Percentiles rank a stretch among this genome's conserved stretches.
These are phyloP conservation scores for Leucocoprinus sp. DNA, from an alignment of 768 basidiomycete species.

Conservation along the genomic window DNA sequence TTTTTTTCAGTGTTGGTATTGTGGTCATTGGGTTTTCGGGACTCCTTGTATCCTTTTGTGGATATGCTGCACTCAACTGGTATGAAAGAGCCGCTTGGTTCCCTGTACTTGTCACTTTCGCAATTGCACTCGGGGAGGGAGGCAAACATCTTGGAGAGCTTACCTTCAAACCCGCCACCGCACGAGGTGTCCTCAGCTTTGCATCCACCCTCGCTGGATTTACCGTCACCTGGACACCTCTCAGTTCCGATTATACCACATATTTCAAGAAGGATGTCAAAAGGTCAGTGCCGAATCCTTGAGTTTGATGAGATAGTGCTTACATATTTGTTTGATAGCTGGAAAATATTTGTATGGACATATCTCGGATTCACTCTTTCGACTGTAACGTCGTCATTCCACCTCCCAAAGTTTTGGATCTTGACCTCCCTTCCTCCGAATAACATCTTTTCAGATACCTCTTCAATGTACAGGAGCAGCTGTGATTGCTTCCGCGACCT, in stretches of 20 bases:
- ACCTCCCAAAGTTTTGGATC: not conserved
- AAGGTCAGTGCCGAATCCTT: conserved; percentile 29
- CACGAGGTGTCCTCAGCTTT: conserved; percentile 50
- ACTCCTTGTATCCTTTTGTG: conserved; percentile 57
- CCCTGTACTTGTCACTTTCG: conserved; percentile 65
- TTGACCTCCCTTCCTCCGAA: not conserved
- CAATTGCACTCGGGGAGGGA: conserved; percentile 66
- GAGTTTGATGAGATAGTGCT: not conserved
- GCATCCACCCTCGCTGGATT: conserved; percentile 68
- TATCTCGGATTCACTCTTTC: conserved; percentile 65
- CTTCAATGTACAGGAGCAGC: conserved; percentile 52
- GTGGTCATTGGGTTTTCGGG: conserved; percentile 67
- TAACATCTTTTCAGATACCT: conserved; percentile 28
- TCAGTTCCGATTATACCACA: conserved; percentile 69
- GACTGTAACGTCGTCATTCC: conserved; percentile 25
- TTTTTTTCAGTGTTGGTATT: conserved; percentile 57
- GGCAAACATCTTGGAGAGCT: conserved; percentile 57
- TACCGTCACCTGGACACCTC: conserved; percentile 49
- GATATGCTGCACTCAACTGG: conserved; percentile 42
- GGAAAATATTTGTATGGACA: conserved; percentile 57
- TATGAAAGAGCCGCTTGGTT: conserved; percentile 75
- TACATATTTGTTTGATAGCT: conserved; percentile 25
- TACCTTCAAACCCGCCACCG: conserved; percentile 45
- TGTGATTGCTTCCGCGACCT: conserved; percentile 45
- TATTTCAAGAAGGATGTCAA: conserved; percentile 56